A percentile compares a stretch with the other conserved stretches of the same genome.
Evolutionary conservation across 768 basidiomycete species (phyloP).

Genomic region (Rhodosporidiobolus sp.): DNA sequence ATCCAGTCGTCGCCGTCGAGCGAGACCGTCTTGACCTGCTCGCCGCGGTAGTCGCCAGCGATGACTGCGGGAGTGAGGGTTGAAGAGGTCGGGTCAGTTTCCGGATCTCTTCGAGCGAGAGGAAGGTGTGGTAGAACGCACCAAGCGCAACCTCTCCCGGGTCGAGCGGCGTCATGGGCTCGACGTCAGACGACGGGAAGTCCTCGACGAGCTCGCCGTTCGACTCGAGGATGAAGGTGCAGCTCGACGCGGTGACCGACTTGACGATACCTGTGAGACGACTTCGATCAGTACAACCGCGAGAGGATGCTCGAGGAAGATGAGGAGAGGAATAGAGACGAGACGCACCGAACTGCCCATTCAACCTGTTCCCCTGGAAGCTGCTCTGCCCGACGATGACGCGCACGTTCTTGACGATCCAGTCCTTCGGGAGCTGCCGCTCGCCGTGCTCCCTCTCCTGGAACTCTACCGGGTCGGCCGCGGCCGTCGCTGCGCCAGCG

Average conservation of each 20-base stretch:
- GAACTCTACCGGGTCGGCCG: constrained; percentile 34
- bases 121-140: not conserved
- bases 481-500: constrained; percentile 31
- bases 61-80: constrained; percentile 12
- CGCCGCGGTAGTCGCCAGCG: constrained; percentile 25
- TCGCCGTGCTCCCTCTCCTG: not conserved
- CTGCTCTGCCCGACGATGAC: constrained; percentile 16
- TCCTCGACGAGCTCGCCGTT: constrained; percentile 20
- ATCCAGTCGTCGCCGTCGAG: constrained; percentile 31
- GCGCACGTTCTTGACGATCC: constrained; percentile 12
- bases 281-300: not conserved
- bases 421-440: constrained; percentile 18
- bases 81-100: not conserved
- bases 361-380: constrained; percentile 24
- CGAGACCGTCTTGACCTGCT: constrained; percentile 4
- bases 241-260: not conserved
- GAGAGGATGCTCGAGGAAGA: too few relatives aligned
- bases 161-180: constrained; percentile 24
- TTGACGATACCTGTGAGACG: constrained; percentile 17
- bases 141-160: constrained; percentile 20
- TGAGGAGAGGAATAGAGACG: not conserved
- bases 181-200: constrained; percentile 18
- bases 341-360: constrained; percentile 28
- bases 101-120: not conserved
- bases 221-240: constrained; percentile 31